Percentiles rank a stretch among this genome's conserved stretches.
These are phyloP conservation scores for Colletotrichum gigasporum DNA, from an alignment of 2,329 filamentous ascomycete species.

Conservation along the genomic window DNA sequence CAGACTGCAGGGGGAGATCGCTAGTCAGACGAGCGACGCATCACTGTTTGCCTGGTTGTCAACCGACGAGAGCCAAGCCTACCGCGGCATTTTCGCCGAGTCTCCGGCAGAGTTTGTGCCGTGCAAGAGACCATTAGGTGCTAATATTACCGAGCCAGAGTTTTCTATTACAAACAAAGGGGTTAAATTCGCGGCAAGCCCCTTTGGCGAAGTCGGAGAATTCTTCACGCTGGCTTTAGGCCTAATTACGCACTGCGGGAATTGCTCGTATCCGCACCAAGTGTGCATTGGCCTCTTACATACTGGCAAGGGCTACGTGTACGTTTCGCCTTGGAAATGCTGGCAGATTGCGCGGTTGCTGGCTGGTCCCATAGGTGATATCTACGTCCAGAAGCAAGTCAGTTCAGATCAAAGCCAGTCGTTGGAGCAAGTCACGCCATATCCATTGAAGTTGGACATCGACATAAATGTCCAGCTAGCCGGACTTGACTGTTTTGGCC, in stretches of 20 bases:
- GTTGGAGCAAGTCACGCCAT: neutral
- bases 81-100: neutral
- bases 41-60: conserved; percentile 16
- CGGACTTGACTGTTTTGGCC: too few species aligned
- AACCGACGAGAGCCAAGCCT: neutral
- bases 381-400: neutral
- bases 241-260: neutral
- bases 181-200: neutral
- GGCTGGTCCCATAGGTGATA: too few species aligned
- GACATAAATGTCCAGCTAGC: too few species aligned
- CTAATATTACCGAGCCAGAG: neutral
- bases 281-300: neutral
- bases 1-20: conserved; percentile 29
- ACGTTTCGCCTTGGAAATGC: neutral
- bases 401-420: neutral
- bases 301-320: neutral
- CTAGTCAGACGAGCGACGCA: neutral
- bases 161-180: conserved; percentile 14
- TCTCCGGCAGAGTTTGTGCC: neutral
- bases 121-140: neutral
- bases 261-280: neutral
- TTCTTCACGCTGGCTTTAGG: too few species aligned
- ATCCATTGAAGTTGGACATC: neutral
- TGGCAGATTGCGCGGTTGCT: neutral
- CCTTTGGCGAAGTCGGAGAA: too few species aligned